Evolutionary conservation across 306 rosid genomes (phyloP), one percentile per base, ranked within the genome.

Genomic region (Lathyrus oleraceus): DNA sequence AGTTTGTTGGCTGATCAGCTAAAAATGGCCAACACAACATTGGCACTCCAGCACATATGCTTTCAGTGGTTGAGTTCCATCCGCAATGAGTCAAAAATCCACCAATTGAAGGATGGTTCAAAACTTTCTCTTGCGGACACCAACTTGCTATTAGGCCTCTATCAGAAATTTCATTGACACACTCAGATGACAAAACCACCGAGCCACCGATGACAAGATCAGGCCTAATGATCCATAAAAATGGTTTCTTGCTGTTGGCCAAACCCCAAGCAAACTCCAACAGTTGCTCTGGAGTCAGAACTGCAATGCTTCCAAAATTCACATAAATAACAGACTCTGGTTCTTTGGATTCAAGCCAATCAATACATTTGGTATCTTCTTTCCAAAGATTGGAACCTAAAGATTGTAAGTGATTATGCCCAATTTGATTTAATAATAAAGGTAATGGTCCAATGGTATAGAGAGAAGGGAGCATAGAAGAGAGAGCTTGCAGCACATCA

Each of bases 21-120:
- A 12, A 44, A 28, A 16, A 43, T 6, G 75, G 67, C 67, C 75
- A 71, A 71, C 75, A 71, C 59, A 71, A 58, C 75, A 71, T 71
- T 43, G 75, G 75, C 9, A 71, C 75, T 11, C 75, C 47, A 0
- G 35, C 59, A 71, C 47, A 71, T 7, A 71, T 71, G 32, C 71
- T 67, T 70, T 49, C 75, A 12, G 30, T 58, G 2, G 36, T 58
- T 17, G 75, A 71, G 59, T 71, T 71, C 67, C 75, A 71, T 59
- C 75, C 67, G 32, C 67, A 71, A 12, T 58, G 75, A 27, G 75
- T 71, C 58, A 71, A 58, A 47, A 58, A 71, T 58, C 75, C 67
- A 11, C 75, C 67, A 43, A 71, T 30, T 71, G 67, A 43, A 16
- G 75, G 67, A 57, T 71, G 75, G 75, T 71, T 71, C 47, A 71